These are phyloP conservation scores for Dalbergia oliveri DNA, from an alignment of 306 rosid genomes.

Conservation along the genomic window DNA sequence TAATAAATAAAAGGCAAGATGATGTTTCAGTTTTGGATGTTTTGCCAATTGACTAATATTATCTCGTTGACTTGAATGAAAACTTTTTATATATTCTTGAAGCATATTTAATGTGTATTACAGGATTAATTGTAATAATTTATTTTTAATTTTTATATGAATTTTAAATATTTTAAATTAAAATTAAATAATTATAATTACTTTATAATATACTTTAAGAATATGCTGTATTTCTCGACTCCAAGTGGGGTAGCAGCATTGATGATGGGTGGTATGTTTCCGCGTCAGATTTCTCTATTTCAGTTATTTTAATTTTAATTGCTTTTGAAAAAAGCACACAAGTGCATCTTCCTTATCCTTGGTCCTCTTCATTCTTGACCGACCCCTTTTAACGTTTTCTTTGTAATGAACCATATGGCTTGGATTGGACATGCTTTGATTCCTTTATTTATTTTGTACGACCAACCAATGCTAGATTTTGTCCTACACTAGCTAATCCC, in stretches of 20 bases:
- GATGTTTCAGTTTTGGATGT: slow-evolving; percentile 20
- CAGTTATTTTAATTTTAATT: neutral
- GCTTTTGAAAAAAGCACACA: neutral
- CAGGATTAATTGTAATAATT: too few species aligned
- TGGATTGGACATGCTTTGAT: slow-evolving; percentile 39
- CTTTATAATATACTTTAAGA: too few species aligned
- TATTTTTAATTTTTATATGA: too few species aligned
- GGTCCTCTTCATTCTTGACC: slow-evolving; percentile 41
- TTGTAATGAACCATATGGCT: slow-evolving; percentile 4
- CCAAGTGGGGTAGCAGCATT: neutral
- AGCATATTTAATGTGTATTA: too few species aligned
- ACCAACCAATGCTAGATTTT: neutral
- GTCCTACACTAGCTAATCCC: neutral
- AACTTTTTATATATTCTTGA: too few species aligned
- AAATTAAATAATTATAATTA: too few species aligned
- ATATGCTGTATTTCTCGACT: neutral
- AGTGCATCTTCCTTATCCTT: neutral
- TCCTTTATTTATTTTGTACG: neutral
- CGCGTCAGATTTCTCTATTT: slow-evolving; percentile 21
- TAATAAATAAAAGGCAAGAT: slow-evolving; percentile 11
- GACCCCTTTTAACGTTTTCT: slow-evolving; percentile 4
- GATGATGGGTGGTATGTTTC: slow-evolving; percentile 11
- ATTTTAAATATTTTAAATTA: too few species aligned
- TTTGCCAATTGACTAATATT: slow-evolving; percentile 45
- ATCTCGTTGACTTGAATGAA: slow-evolving; percentile 28